Evolutionary conservation across 1,284 basidiomycete species (phyloP), one percentile per base, ranked within the genome.

Genomic region (Heterobasidion irregulare): DNA sequence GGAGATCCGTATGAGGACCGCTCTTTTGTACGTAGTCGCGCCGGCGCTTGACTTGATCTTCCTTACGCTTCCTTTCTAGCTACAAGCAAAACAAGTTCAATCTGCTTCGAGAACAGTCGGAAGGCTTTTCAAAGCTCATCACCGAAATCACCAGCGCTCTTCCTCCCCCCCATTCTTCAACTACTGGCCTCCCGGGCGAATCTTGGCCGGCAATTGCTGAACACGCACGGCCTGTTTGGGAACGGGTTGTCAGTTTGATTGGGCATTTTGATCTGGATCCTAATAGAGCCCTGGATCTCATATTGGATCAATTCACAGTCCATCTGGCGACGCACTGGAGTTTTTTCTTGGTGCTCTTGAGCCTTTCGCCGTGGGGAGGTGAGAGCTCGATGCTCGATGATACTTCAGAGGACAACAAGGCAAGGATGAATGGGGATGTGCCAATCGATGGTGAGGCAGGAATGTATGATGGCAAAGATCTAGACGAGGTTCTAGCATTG

Each of bases 81-180:
- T 99, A 96, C 79, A 98, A 96, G 70, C 97, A 99, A 70, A 94
- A 94, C 72, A 98, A 98, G 71, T 98, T 94, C 77, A 99, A 99
- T 65, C 80, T 99, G 36, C 80, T 98, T 9, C 89, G 97, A 45
- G 97, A 99, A 72, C 93, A 97, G 63, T 95, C 93, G 0, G 95
- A 99, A 74, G 97, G 97, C 6, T 99, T 94, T 72, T 92, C 92
- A 64, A 94, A 95, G 65, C 82, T 99, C 38, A 83, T 89, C 35
- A 84, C 89, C 8, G 92, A 95, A 65, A 74, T 98, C 45, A 85
- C 92, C 9, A 85, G 84, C 55, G 84, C 82, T 60, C 74, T 94
- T 52, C 90, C 90, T 5, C 83, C 86, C 26, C 72, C 89, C 10
- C 84, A 91, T 70, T 82, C 79, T 15, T 65, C 77, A 38, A 69